Base-by-base conservation (phyloP, 441 rosid genomes). In the Croton laevigatus region DNA sequence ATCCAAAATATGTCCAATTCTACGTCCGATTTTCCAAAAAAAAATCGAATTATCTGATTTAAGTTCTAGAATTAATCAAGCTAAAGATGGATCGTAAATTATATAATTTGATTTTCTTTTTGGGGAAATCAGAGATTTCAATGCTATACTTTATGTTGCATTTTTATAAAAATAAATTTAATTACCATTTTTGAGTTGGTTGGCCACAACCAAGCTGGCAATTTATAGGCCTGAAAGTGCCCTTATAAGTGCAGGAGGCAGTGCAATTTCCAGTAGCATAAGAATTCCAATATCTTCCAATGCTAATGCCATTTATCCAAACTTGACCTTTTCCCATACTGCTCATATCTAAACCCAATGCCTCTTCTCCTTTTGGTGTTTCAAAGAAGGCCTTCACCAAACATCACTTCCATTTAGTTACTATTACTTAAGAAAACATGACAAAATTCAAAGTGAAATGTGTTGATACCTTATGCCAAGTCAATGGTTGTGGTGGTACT, bases 101-200 rank as follows among this genome's bases (percentile, higher is more conserved):
- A n/a, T n/a, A n/a, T n/a, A n/a, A n/a, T n/a, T n/a, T n/a, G n/a
- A n/a, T n/a, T n/a, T n/a, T n/a, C n/a, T n/a, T n/a, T n/a, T n/a
- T n/a, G n/a, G n/a, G n/a, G n/a, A n/a, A n/a, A n/a, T n/a, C n/a
- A n/a, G n/a, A n/a, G n/a, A n/a, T n/a, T n/a, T n/a, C n/a, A n/a
- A n/a, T n/a, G n/a, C n/a, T n/a, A n/a, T n/a, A n/a, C n/a, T n/a
- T n/a, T n/a, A n/a, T n/a, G n/a, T n/a, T n/a, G n/a, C n/a, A n/a
- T n/a, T n/a, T n/a, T n/a, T n/a, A n/a, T n/a, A n/a, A n/a, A n/a
- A n/a, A n/a, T n/a, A n/a, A n/a, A n/a, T n/a, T n/a, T n/a, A n/a
- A n/a, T n/a, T n/a, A n/a, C 88, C 89, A 91, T 83, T 80, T 84
- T 75, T 92, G 97, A 61, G 96, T 89, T 58, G 98, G 97, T 58